These are phyloP conservation scores for Monosporascus cannonballus DNA, from an alignment of 2,329 filamentous ascomycete genomes.

Conservation along the genomic window DNA sequence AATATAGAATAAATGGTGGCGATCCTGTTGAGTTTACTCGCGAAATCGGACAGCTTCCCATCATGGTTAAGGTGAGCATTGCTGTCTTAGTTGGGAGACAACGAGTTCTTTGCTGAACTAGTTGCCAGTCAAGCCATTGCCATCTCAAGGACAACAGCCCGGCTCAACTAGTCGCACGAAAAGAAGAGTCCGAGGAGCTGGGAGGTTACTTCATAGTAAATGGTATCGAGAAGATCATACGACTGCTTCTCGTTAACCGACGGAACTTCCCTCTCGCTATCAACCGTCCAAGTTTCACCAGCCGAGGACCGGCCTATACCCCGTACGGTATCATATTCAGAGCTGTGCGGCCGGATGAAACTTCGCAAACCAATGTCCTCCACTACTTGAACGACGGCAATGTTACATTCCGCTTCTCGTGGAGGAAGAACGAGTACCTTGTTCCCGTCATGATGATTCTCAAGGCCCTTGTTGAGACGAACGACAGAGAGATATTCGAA, in stretches of 20 bases:
- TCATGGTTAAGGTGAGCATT: conserved; percentile 77
- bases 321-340: conserved; percentile 86
- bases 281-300: conserved; percentile 80
- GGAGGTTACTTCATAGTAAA: conserved; percentile 98
- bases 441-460: conserved; percentile 94
- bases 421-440: conserved; percentile 96
- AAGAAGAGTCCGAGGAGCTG: conserved; percentile 93
- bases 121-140: conserved; percentile 71
- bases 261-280: conserved; percentile 96
- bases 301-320: conserved; percentile 81
- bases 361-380: conserved; percentile 92
- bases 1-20: conserved; percentile 81
- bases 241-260: conserved; percentile 82
- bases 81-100: neutral
- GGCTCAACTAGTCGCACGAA: conserved; percentile 71
- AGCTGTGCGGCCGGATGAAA: conserved; percentile 93
- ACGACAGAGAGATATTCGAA: conserved; percentile 93
- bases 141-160: conserved; percentile 85
- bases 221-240: conserved; percentile 93
- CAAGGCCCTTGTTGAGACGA: conserved; percentile 92
- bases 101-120: conserved; percentile 4
- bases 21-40: conserved; percentile 76
- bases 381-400: conserved; percentile 96
- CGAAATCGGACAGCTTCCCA: conserved; percentile 81
- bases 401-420: conserved; percentile 94